Evolutionary conservation across 257 asterid genomes (phyloP), one percentile per base, ranked within the genome.

Genomic region (Dorcoceras hygrometricum): DNA sequence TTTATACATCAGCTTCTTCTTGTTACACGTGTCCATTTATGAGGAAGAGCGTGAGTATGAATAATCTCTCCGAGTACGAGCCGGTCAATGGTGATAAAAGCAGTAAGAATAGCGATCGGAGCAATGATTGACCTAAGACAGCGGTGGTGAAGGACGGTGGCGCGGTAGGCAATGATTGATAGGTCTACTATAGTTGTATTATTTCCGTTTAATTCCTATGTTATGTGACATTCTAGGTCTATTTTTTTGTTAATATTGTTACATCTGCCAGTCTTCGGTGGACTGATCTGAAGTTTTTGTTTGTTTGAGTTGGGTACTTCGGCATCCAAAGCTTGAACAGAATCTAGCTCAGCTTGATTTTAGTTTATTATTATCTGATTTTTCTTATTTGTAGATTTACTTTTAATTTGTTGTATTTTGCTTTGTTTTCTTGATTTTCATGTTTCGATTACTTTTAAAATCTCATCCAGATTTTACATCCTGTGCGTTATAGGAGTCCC

Each of bases 1-100:
- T n/a, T n/a, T n/a, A n/a, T n/a, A n/a, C n/a, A n/a, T n/a, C n/a
- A n/a, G n/a, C n/a, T n/a, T n/a, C n/a, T n/a, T n/a, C n/a, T n/a
- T n/a, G n/a, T n/a, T n/a, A n/a, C n/a, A n/a, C n/a, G n/a, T n/a
- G n/a, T n/a, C n/a, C n/a, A n/a, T n/a, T n/a, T n/a, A 76, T 92
- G 89, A 86, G 98, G 78, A 92, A 92, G 81, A 82, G 93, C 24
- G 97, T 86, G 28, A 92, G 98, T 81, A 82, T 89, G 96, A 89
- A 80, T 32, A 82, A 92, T 70, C 87, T 92, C 1, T 83, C 96
- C 0, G 85, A 87, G 62, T 92, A 92, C 62, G 84, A 78, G 68
- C 88, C 80, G 14, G 68, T 75, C 4, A 65, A 31, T 46, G 27
- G 27, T 55, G 69, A n/a, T n/a, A n/a, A n/a, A n/a, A n/a, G n/a